A percentile compares a stretch with the other conserved stretches of the same genome.
These are phyloP conservation scores for Pichia sp. DNA, from an alignment of 1,139 yeast genomes.

Conservation along the genomic window DNA sequence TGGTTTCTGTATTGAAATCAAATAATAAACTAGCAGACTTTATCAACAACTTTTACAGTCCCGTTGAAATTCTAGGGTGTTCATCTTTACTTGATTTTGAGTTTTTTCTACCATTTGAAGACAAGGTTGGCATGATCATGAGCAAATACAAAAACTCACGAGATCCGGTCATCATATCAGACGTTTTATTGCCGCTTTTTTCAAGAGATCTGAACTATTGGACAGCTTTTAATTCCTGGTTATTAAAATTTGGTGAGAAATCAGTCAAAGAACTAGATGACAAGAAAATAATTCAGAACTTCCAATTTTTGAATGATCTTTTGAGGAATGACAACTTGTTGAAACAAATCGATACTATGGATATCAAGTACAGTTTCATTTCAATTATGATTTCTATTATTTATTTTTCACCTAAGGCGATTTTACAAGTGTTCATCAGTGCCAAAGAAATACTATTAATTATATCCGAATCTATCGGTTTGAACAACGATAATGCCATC, in stretches of 20 bases:
- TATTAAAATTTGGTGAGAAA: slow-evolving; percentile 12
- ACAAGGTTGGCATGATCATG: too few species aligned
- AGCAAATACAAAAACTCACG: too few species aligned
- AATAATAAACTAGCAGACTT: too few species aligned
- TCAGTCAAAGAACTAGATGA: slow-evolving; percentile 5
- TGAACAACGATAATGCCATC: too few species aligned
- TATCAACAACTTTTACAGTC: too few species aligned
- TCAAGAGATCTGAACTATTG: slow-evolving; percentile 4
- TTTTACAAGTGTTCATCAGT: slow-evolving; percentile 16
- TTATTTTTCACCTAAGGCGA: slow-evolving; percentile 19
- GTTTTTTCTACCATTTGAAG: too few species aligned
- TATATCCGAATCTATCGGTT: too few species aligned
- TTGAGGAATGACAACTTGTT: slow-evolving; percentile 16
- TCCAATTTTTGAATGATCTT: slow-evolving; percentile 11
- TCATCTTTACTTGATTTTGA: too few species aligned
- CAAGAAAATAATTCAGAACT: slow-evolving; percentile 7
- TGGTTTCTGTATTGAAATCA: too few species aligned
- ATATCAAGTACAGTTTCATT: slow-evolving; percentile 11
- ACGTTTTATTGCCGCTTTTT: too few species aligned
- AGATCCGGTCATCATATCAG: too few species aligned
- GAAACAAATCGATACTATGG: not conserved
- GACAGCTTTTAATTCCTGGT: slow-evolving; percentile 16
- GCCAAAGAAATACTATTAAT: slow-evolving; percentile 19
- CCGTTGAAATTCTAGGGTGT: too few species aligned
- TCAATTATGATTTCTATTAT: slow-evolving; percentile 14